A percentile compares a stretch with the other conserved stretches of the same genome.
phyloP scores from a whole-genome alignment of 1,284 basidiomycete species.

The Rugosomyces carneus region DNA sequence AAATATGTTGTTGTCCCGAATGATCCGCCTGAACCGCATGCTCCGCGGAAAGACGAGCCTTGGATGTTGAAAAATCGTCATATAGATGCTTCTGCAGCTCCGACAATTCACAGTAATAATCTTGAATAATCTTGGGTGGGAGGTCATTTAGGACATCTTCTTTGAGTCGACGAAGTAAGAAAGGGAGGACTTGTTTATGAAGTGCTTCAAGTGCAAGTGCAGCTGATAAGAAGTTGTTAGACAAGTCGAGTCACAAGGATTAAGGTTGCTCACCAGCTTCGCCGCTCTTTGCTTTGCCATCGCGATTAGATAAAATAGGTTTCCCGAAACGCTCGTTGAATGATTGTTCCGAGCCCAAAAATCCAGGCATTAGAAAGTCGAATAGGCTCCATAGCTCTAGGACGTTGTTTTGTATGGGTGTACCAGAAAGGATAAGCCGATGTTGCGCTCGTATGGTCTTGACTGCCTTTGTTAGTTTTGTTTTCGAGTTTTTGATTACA shows the following conservation, averaged over 20 bases:
- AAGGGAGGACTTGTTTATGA: slow-evolving; percentile 99
- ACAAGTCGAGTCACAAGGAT: slow-evolving; percentile 1
- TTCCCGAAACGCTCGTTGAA: slow-evolving; percentile 97
- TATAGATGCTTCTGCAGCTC: slow-evolving; percentile 91
- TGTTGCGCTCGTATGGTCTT: slow-evolving; percentile 90
- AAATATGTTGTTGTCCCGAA: slow-evolving; percentile 76
- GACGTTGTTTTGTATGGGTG: slow-evolving; percentile 99
- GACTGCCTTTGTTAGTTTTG: slow-evolving; percentile 95
- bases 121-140: slow-evolving; percentile 99
- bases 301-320: slow-evolving; percentile 92
- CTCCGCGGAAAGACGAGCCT: slow-evolving; percentile 62
- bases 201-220: slow-evolving; percentile 91
- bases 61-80: slow-evolving; percentile 86
- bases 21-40: slow-evolving; percentile 50
- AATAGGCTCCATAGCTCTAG: slow-evolving; percentile 98
- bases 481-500: slow-evolving; percentile 98
- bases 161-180: slow-evolving; percentile 93
- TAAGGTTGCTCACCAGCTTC: slow-evolving; percentile 72
- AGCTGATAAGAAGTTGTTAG: slow-evolving; percentile 39
- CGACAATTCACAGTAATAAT: slow-evolving; percentile 98
- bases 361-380: slow-evolving; percentile 99
- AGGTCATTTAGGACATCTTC: slow-evolving; percentile 96
- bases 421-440: slow-evolving; percentile 91
- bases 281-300: slow-evolving; percentile 91
- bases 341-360: slow-evolving; percentile 89